Base-by-base conservation (phyloP, 176 grass and related monocot species). In the Tuctoria greenei region DNA sequence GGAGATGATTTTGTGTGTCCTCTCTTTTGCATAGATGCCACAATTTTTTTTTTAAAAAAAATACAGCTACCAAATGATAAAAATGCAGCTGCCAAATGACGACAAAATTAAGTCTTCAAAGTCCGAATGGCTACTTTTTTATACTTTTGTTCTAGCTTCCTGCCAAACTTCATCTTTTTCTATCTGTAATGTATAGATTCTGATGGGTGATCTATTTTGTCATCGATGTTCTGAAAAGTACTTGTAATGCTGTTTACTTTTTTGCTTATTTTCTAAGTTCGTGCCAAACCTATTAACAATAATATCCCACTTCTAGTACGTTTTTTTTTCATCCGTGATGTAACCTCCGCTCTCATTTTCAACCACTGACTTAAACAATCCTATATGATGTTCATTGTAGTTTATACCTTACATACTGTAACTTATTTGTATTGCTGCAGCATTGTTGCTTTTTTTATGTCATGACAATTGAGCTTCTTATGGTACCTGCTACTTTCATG, bases 1-100 rank as follows among this genome's bases (percentile, higher is more conserved):
- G 0, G 18, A 62, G 54, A 13, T 46, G 17, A 64, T 84, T 21
- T 27, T 64, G 7, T 23, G 15, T 9, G 60, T 16, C 57, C 10
- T 66, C 8, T 67, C 17, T 75, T 28, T 50, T 50, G 31, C 6
- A 56, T 24, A 55, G 2, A n/a, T 61, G 15, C 26, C 43, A 18
- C 2, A 71, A 17, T 69, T 79, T 18, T 20, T 24, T 69, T 79
- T 18, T 20, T 4, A 44, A 69, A n/a, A 9, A 18, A 54, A 79
- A 4, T 34, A 36, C 28, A 28, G 65, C 20, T 51, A 16, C 5
- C 0, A 9, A 40, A 40, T 25, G n/a, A 57, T n/a, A n/a, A n/a
- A n/a, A 79, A 4, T 34, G 36, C 28, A 28, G 65, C 20, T 51
- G 24, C 5, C 0, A 9, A 40, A 40, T 25, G n/a, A 57, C 13